These are phyloP conservation scores for Paxillus rubicundulus DNA, from an alignment of 768 basidiomycete genomes.

Conservation along the genomic window DNA sequence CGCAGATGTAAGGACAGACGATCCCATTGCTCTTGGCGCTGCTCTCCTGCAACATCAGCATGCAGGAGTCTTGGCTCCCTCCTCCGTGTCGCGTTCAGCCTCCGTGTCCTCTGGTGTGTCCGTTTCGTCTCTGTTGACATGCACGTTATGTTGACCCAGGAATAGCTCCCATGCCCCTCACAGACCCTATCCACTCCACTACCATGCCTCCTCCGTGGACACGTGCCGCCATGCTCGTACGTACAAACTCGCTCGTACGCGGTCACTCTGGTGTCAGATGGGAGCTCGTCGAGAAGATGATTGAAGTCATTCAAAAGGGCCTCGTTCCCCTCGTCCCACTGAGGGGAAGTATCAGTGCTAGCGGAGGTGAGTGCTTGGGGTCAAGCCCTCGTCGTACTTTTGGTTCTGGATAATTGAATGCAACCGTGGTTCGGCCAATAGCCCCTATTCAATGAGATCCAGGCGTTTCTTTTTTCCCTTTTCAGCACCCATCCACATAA, in stretches of 20 bases:
- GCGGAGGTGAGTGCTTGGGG: constrained; percentile 53
- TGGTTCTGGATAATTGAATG: too few relatives aligned
- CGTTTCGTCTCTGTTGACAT: neutral
- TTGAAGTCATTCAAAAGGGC: constrained; percentile 63
- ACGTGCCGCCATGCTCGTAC: constrained; percentile 80
- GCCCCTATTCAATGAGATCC: neutral
- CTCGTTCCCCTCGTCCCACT: constrained; percentile 81
- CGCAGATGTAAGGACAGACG: constrained; percentile 79
- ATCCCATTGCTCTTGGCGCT: constrained; percentile 69
- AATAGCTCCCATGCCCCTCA: constrained; percentile 52
- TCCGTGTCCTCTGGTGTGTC: constrained; percentile 2
- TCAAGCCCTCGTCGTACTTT: too few relatives aligned
- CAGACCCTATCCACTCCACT: constrained; percentile 62
- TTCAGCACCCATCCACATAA: neutral
- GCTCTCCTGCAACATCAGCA: constrained; percentile 88
- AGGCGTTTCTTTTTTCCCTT: too few relatives aligned
- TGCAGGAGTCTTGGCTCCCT: constrained; percentile 62
- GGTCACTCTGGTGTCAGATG: constrained; percentile 86
- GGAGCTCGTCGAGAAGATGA: constrained; percentile 79
- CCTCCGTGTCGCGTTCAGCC: constrained; percentile 32
- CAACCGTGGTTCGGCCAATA: neutral
- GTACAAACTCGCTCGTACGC: constrained; percentile 85
- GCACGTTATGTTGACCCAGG: neutral
- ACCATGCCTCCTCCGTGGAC: constrained; percentile 89
- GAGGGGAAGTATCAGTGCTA: constrained; percentile 80